Base-by-base conservation (phyloP, 208 protist species). In the Trypanosoma melophagium region DNA sequence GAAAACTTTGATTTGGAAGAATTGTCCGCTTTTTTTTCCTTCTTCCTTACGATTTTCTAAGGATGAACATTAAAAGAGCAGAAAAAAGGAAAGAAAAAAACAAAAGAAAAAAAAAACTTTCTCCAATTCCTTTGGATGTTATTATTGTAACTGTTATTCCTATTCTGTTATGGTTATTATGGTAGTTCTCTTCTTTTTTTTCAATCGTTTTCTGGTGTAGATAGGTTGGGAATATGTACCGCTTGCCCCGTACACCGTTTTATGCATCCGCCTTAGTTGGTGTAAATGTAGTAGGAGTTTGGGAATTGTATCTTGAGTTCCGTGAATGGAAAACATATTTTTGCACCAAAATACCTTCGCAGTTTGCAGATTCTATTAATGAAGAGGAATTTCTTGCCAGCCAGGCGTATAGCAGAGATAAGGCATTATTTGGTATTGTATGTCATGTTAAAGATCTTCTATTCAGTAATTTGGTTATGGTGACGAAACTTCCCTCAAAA, bases 281-380 rank as follows among this genome's bases (percentile, higher is more conserved):
- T 7, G 59, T 68, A 24, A 90, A 87, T 64, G 66, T 62, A 41
- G 63, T 90, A 50, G 66, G 61, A 22, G 1, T 77, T 21, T 87
- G 84, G 84, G 81, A 87, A 40, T 64, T 71, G 13, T 90, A 90
- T 58, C 72, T 90, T 31, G 28, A 74, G 12, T 78, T 57, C 41
- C 81, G 84, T 10, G 81, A 90, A 66, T 69, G 65, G 25, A 77
- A 71, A 42, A 62, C 67, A 55, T 70, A 65, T 51, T 38, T 49
- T 40, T 38, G 25, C 41, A n/a, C 66, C 10, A 35, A 53, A 47
- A 50, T 81, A 3, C 76, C 76, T 0, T 31, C 66, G 31, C 63
- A 74, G 44, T 74, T 87, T 42, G 71, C 68, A 35, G 74, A 60
- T 13, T 40, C 65, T 9, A 8, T 85, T 14, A 71, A 69, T 0